Conservation (phyloP, 1,139 yeast genomes). For the Scheffersomyces parashehatae region DNA sequence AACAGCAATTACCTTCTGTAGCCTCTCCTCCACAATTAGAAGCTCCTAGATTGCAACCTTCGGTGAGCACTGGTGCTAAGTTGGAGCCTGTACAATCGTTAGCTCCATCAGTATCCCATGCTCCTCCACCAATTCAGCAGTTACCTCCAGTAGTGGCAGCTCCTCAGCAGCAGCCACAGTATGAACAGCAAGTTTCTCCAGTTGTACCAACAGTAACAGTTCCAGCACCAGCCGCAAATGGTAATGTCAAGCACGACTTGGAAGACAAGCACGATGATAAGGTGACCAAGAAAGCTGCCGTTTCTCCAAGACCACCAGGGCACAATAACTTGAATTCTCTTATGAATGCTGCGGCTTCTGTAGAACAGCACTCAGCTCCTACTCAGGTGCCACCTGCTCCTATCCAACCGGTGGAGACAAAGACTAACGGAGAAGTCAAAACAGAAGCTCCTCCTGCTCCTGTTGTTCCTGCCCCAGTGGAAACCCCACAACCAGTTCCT, state of each 20-base stretch:
- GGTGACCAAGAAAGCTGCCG: conserved; percentile 19
- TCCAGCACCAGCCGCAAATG: conserved; percentile 1
- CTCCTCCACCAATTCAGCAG: conserved; percentile 9
- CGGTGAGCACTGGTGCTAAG: too few relatives aligned
- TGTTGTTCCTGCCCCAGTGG: conserved; percentile 9
- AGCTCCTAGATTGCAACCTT: conserved; percentile 5
- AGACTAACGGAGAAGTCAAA: conserved; percentile 4
- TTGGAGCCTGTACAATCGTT: background rate
- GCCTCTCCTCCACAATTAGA: conserved; percentile 16
- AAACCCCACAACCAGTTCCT: conserved; percentile 9
- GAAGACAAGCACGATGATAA: conserved; percentile 36
- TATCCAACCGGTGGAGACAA: conserved; percentile 7
- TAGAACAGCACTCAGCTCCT: conserved; percentile 2
- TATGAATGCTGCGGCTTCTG: conserved; percentile 31
- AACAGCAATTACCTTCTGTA: conserved; percentile 11
- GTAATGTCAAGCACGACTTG: conserved; percentile 34
- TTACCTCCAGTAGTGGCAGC: conserved; percentile 5
- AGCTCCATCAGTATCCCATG: conserved; percentile 10
- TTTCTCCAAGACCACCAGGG: conserved; percentile 15
- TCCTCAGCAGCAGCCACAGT: conserved; percentile 11
- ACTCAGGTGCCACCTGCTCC: background rate
- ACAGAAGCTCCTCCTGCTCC: conserved; percentile 7
- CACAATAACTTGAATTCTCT: conserved; percentile 24
- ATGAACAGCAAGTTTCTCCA: conserved; percentile 7
- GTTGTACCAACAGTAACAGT: conserved; percentile 4